Evolutionary conservation across 2,329 filamentous ascomycete genomes (phyloP), one percentile per base, ranked within the genome.

Genomic region (Fusarium bactridioides): DNA sequence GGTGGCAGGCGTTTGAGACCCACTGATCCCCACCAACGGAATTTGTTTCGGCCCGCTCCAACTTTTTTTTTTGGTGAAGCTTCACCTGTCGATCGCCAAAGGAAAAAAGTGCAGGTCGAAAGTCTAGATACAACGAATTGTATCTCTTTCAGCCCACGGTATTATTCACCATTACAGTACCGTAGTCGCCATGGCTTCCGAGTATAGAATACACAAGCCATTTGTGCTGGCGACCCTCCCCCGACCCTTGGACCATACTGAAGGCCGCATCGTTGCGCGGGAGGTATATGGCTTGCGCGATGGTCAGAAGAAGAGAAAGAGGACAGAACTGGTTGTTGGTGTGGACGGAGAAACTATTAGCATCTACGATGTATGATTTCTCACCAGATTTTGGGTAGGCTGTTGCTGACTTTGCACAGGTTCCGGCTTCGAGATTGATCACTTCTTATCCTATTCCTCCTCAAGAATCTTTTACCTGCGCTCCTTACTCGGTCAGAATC

Each of bases 361-460:
- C 73, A 86, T 92, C 45, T 92, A 92, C 76, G 89, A 92, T 84
- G 89, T 90, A 75, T 75, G 88, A 79, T 33, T 8, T 19, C 11
- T 25, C 7, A 8, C 8, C 27, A 25, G 21, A 19, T 27, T 10
- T 23, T 35, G 25, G 37, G 19, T n/a, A 19, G 19, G 18, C 25
- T 61, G n/a, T 56, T 58, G 31, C 62, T 72, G 58, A 68, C 48
- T 21, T 33, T 31, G 67, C 35, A 64, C 70, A 92, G 90, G 84
- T 91, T 50, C 85, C 89, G 7, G 87, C 88, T 7, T 88, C 89
- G 10, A 85, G 87, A 68, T 82, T 91, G 69, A 86, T 92, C 74
- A 91, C 90, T 11, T 92, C 90, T 4, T 92, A 92, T 78, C 89
- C 90, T 27, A 87, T 92, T 67, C 88, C 90, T 31, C 90, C 90